Base-by-base conservation (phyloP, 805 yeast genomes). In the Cyberlindnera bimundalis region DNA sequence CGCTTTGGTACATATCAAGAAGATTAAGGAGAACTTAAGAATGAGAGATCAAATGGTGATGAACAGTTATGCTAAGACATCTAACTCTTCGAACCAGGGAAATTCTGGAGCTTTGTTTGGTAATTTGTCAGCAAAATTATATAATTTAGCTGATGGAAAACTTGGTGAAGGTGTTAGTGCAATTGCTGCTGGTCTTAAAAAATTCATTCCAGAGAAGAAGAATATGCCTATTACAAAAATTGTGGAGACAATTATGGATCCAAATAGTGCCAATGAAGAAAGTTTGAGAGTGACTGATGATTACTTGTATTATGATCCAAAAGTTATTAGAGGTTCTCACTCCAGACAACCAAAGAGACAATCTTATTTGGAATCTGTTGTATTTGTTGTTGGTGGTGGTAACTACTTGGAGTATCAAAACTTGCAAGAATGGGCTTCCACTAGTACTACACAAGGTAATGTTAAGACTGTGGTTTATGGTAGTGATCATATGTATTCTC, bases 331-430 rank as follows among this genome's bases (percentile, higher is more conserved):
- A 50, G 98, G 98, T 4, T 83, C 95, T 6, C 90, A 84, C 53
- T 80, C 96, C 3, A 80, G 84, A 53, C 91, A 90, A 27, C 97
- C 97, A 28, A 84, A 79, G 61, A 78, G 96, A 57, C 85, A 82
- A 51, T 68, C 81, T 10, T 88, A 86, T 61, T 79, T 79, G 44
- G 93, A 88, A 51, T 79, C 95, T 2, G 67, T 87, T 36, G 96
- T 93, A 16, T 93, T 93, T 61, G 87, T 90, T 38, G 90, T 93
- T 41, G 99, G 99, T 19, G 99, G 99, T 26, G 98, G 98, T 35
- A 90, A 87, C 62, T 93, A 89, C 60, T 67, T 86, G 47, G 99
- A 93, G 66, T 93, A 91, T 60, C 95, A 90, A 45, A 91, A 91
- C 57, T 73, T 93, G 56, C 95, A 87, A 62, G 96, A 90, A 61